Conservation (phyloP, 106 monocot species). For the Agapanthus africanus region DNA sequence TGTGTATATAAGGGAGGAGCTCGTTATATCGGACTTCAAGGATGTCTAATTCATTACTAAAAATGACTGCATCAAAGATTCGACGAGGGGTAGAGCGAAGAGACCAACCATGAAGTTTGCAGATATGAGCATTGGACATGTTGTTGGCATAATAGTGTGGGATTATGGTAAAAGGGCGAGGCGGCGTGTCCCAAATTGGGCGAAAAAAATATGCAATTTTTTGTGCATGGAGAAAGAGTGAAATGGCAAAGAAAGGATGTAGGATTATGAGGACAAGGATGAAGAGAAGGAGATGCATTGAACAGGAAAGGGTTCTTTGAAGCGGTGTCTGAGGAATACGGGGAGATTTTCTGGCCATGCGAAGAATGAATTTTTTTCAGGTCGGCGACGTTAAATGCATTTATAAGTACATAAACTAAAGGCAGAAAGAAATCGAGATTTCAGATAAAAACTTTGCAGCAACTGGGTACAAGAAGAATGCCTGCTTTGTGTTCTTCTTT, state of each 20-base stretch:
- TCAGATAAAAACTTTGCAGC: no score
- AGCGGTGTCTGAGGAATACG: not conserved
- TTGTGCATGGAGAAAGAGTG: conserved; percentile 27
- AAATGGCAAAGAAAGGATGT: conserved; percentile 3
- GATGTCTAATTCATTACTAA: conserved; percentile 90
- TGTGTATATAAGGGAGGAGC: conserved; percentile 58
- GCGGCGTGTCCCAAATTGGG: conserved; percentile 88
- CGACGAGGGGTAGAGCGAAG: conserved; percentile 50
- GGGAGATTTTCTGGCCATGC: conserved; percentile 22
- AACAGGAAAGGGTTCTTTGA: not conserved
- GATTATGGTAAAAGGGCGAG: conserved; percentile 56
- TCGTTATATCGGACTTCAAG: conserved; percentile 74
- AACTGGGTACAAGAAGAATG: no score
- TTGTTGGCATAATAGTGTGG: conserved; percentile 70
- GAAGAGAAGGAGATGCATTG: not conserved
- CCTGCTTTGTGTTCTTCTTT: conserved; percentile 5
- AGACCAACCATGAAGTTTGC: conserved; percentile 73
- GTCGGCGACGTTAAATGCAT: no score
- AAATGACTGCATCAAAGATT: conserved; percentile 81
- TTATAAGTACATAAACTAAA: no score
- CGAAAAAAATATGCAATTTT: conserved; percentile 69
- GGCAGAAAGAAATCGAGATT: no score
- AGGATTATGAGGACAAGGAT: conserved; percentile 15
- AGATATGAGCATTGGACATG: conserved; percentile 47
- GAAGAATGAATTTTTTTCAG: no score